A percentile compares a stretch with the other conserved stretches of the same genome.
These are phyloP conservation scores for Exophiala sideris DNA, from an alignment of 2,329 filamentous ascomycete genomes.

Conservation along the genomic window DNA sequence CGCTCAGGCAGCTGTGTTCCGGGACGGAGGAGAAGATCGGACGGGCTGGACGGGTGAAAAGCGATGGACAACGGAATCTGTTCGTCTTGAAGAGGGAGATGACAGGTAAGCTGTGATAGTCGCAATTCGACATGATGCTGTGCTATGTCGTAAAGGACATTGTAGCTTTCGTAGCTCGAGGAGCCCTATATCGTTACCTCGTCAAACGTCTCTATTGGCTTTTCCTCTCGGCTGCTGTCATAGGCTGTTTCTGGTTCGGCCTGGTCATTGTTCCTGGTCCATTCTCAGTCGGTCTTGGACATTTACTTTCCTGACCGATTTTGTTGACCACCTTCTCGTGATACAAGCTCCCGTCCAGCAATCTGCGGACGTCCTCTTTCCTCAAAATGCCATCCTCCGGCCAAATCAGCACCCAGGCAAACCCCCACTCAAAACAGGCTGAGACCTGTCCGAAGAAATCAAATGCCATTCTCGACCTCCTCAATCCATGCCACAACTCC, in stretches of 20 bases:
- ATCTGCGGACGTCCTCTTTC: constrained; percentile 29
- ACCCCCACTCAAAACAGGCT: constrained; percentile 42
- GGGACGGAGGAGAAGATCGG: constrained; percentile 49
- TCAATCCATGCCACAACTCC: constrained; percentile 39
- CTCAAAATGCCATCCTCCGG: constrained; percentile 29
- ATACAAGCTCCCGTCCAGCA: constrained; percentile 27
- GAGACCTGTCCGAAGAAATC: constrained; percentile 48
- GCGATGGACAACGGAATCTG: constrained; percentile 37
- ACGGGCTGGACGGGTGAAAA: constrained; percentile 44
- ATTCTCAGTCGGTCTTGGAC: too few relatives aligned
- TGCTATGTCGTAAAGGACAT: too few relatives aligned
- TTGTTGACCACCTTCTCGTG: constrained; percentile 5
- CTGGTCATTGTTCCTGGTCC: too few relatives aligned
- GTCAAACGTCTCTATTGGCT: too few relatives aligned
- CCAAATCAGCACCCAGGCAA: constrained; percentile 30
- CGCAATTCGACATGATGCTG: too few relatives aligned
- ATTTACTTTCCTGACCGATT: too few relatives aligned
- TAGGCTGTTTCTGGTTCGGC: too few relatives aligned
- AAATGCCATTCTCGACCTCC: constrained; percentile 38
- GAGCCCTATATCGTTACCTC: too few relatives aligned
- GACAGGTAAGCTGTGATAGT: constrained; percentile 16
- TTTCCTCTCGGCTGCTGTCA: too few relatives aligned
- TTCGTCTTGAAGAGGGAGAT: constrained; percentile 32
- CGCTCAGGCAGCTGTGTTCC: constrained; percentile 46
- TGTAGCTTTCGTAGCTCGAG: too few relatives aligned